phyloP scores from a whole-genome alignment of 192 early-diverging fungal genomes.

The Coemansia sp. region DNA sequence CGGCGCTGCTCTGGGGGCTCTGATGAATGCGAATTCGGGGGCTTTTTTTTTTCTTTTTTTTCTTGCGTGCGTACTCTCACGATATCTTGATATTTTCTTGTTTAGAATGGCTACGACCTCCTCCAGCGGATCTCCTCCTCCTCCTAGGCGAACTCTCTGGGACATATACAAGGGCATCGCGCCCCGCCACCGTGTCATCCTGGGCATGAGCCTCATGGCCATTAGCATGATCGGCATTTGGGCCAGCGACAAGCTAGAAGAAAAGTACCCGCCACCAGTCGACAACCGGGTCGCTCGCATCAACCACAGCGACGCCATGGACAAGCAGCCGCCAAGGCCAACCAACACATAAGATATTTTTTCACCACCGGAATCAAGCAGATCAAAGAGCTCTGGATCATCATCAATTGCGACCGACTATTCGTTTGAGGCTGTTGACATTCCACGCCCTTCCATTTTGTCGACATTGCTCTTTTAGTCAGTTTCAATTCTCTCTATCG shows the following conservation, averaged over 20 bases:
- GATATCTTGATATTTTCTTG: neutral
- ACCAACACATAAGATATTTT: neutral
- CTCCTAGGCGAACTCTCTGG: conserved; percentile 36
- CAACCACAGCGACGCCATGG: conserved; percentile 18
- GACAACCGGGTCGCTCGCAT: conserved; percentile 38
- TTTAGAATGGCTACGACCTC: neutral
- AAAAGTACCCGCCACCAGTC: conserved; percentile 26
- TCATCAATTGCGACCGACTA: neutral
- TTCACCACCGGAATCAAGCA: neutral
- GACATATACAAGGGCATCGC: conserved; percentile 44
- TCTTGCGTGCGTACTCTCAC: too few species aligned
- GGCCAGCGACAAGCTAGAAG: conserved; percentile 51
- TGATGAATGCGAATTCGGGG: too few species aligned
- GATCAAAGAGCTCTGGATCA: neutral
- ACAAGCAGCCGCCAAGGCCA: conserved; percentile 1
- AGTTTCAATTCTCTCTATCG: too few species aligned
- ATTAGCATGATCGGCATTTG: conserved; percentile 50
- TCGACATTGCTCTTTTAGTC: neutral
- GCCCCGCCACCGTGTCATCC: conserved; percentile 46
- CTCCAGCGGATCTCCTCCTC: conserved; percentile 1
- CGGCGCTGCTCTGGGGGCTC: too few species aligned
- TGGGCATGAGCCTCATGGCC: conserved; percentile 54
- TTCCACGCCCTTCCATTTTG: neutral
- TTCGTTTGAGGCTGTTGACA: too few species aligned
- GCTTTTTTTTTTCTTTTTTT: too few species aligned